Evolutionary conservation across 352 stramenopile genomes (phyloP).

Genomic region (Elongisporangium undulatum): DNA sequence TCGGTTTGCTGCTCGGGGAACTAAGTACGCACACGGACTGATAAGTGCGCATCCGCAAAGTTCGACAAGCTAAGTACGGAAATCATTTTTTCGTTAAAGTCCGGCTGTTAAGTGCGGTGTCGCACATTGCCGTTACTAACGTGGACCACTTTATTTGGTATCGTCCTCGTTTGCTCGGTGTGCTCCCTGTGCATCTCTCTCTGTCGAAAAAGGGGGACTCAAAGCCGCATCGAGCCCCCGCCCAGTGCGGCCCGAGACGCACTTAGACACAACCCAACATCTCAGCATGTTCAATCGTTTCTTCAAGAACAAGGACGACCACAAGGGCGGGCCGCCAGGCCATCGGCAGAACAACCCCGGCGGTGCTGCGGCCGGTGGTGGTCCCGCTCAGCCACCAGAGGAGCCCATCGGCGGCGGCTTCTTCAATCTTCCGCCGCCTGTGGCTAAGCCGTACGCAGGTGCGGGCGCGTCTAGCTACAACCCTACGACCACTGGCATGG

Average conservation of each 20-base stretch:
- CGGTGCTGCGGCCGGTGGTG: constrained; percentile 6
- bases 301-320: constrained; percentile 83
- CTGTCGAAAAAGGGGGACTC: not conserved
- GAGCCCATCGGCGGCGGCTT: constrained; percentile 60
- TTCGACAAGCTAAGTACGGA: not conserved
- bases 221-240: not conserved
- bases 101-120: not conserved
- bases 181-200: constrained; percentile 1
- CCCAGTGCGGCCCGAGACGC: not conserved
- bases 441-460: constrained; percentile 36
- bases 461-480: constrained; percentile 11
- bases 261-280: not conserved
- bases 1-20: not conserved
- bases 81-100: too few species aligned
- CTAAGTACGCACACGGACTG: not conserved
- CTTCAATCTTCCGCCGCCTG: constrained; percentile 80
- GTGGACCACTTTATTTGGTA: not conserved
- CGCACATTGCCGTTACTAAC: not conserved
- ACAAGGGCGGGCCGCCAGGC: constrained; percentile 49
- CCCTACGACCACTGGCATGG: constrained; percentile 9
- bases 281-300: constrained; percentile 67
- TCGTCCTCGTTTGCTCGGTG: not conserved
- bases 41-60: too few species aligned
- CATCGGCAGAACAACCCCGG: constrained; percentile 35
- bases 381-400: constrained; percentile 15